Percentiles rank a stretch among this genome's conserved stretches.
Conservation (phyloP, 2,329 filamentous ascomycete genomes). For the Fusarium ambrosium region DNA sequence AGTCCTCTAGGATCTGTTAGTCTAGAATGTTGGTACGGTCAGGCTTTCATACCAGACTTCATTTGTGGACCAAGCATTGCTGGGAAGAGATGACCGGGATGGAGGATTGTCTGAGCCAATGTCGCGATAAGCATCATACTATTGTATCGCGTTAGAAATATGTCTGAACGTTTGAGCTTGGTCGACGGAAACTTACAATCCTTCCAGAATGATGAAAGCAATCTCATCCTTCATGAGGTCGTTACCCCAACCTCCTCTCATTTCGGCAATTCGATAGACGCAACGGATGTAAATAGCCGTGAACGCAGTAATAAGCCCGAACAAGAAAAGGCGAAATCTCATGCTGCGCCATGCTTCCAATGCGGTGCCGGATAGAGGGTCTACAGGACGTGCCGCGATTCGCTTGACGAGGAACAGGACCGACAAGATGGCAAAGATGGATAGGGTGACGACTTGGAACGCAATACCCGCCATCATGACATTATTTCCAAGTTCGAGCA, state of each 20-base stretch:
- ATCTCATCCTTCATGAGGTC: not conserved
- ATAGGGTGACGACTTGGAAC: not conserved
- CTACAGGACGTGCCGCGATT: not conserved
- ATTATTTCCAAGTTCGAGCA: not conserved
- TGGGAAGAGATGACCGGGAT: not conserved
- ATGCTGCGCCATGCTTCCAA: not conserved
- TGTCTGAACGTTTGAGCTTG: fast-evolving
- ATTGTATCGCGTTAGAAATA: not conserved
- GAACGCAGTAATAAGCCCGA: not conserved
- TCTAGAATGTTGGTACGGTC: not conserved
- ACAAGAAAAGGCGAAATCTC: not conserved
- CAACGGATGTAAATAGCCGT: not conserved
- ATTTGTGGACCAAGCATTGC: not conserved
- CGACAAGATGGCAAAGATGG: not conserved
- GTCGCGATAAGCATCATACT: not conserved
- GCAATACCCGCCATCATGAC: not conserved
- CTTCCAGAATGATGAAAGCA: not conserved
- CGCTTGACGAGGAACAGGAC: not conserved
- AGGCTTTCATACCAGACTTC: not conserved
- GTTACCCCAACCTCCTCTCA: not conserved
- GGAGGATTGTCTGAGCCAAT: not conserved
- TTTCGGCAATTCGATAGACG: not conserved
- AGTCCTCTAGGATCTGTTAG: not conserved
- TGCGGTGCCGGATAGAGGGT: not conserved
- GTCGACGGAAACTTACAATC: not conserved